Base-by-base conservation (phyloP, 2,329 filamentous ascomycete species). In the Aschersonia sp. region DNA sequence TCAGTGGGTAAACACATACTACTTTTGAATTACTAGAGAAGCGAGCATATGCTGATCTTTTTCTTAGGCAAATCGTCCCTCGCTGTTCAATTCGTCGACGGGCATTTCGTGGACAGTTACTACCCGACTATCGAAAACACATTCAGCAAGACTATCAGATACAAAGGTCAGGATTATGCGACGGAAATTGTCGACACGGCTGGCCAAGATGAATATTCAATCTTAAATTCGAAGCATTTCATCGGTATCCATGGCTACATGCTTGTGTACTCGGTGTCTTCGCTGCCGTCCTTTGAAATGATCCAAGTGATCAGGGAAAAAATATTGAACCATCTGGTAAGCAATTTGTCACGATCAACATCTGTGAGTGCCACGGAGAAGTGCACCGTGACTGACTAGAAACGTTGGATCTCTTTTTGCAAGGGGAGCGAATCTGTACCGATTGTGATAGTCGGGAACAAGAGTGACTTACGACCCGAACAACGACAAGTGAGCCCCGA, bases 41-140 rank as follows among this genome's bases (percentile, higher is more conserved):
- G 5, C 6, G 12, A 12, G 5, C 9, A 32, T 29, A 32, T 32
- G 20, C 30, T 46, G 4, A 41, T 44, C 20, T 43, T 31, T 9
- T 7, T 31, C 31, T 5, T 59, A 97, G 92, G 92, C 67, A 98
- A 98, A 75, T 96, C 89, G 29, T 97, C 91, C 48, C 80, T 98
- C 55, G 94, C 92, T 9, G 92, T 97, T 45, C 91, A 91, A 63
- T 97, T 92, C 62, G 91, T 96, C 61, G 92, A 98, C 64, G 89
- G 89, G 53, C 89, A 95, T 69, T 98, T 98, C 63, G 91, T 98
- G 61, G 92, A 98, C 67, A 94, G 86, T 66, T 98, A 98, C 70
- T 98, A 98, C 66, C 92, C 92, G 38, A 98, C 92, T 41, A 97
- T 98, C 60, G 92, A 98, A 67, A 98, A 97, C 66, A 97, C 91